phyloP scores from a whole-genome alignment of 2,329 filamentous ascomycete genomes.

The Phyllosticta capitalensis region DNA sequence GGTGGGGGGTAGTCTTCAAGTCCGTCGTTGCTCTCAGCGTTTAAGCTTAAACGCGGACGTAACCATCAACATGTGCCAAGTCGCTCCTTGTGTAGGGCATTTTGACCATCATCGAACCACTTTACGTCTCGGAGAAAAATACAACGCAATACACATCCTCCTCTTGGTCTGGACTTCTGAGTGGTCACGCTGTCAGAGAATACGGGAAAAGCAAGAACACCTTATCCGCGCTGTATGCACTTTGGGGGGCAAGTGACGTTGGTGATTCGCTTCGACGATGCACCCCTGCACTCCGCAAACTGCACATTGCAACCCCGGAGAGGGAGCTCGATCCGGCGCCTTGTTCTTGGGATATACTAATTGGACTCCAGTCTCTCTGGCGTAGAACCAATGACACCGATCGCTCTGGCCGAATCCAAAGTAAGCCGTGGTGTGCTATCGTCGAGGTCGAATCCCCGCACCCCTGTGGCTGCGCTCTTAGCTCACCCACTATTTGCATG shows the following conservation, averaged over 20 bases:
- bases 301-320: background rate
- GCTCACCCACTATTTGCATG: background rate
- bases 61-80: background rate
- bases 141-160: background rate
- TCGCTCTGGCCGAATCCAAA: background rate
- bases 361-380: background rate
- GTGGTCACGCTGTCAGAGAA: background rate
- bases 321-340: background rate
- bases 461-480: background rate
- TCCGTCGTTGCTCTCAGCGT: background rate
- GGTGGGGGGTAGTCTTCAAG: background rate
- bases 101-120: background rate
- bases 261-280: background rate
- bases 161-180: background rate
- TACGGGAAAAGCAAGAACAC: background rate
- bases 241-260: background rate
- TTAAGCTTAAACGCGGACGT: background rate
- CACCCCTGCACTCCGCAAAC: background rate
- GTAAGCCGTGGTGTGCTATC: background rate
- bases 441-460: background rate
- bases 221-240: background rate
- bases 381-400: background rate
- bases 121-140: background rate
- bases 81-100: background rate
- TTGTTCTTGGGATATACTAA: background rate